Base-by-base conservation (phyloP, 2,329 filamentous ascomycete genomes). In the Ascochyta koolunga region DNA sequence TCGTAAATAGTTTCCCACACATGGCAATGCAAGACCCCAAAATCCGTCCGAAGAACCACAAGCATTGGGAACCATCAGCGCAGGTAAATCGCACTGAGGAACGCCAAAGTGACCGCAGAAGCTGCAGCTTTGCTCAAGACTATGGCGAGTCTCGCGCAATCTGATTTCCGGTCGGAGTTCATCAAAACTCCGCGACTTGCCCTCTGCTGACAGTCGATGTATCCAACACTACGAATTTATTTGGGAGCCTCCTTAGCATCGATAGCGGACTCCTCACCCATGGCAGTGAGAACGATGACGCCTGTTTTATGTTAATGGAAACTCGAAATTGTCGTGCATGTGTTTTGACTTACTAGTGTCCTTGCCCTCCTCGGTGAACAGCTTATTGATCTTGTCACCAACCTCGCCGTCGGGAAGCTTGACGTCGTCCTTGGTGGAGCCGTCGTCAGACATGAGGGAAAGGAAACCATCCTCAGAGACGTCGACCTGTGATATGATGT, bases 401-500 rank as follows among this genome's bases (percentile, higher is more conserved):
- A 96, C 71, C 56, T 98, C 93, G 72, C 88, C 89, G 1, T 97
- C 93, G 70, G 95, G 95, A 68, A 96, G 75, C 83, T 91, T 92
- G 79, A 98, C 91, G 77, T 99, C 93, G 73, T 96, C 91, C 86
- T 97, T 97, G 82, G 87, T 89, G 77, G 85, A 82, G 76, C 93
- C 93, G 68, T 89, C 86, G 64, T 93, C 89, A 76, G 83, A 85
- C 89, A 98, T 96, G 76, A 99, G 89, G 76, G 89, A 93, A 69
- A 99, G 89, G 87, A 90, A 98, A 65, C 86, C 91, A 75, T 98
- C 95, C 72, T 98, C 95, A 67, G 89, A 89, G 79, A 97, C 89
- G 78, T 97, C 89, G 72, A 97, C 86, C 91, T 96, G 68, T 35
- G 24, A 29, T 16, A 31, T 4, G 16, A n/a, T 33, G 54, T 68